Percentiles rank a stretch among this genome's conserved stretches.
These are phyloP conservation scores for Vishniacozyma victoriae DNA, from an alignment of 768 basidiomycete genomes.

Conservation along the genomic window DNA sequence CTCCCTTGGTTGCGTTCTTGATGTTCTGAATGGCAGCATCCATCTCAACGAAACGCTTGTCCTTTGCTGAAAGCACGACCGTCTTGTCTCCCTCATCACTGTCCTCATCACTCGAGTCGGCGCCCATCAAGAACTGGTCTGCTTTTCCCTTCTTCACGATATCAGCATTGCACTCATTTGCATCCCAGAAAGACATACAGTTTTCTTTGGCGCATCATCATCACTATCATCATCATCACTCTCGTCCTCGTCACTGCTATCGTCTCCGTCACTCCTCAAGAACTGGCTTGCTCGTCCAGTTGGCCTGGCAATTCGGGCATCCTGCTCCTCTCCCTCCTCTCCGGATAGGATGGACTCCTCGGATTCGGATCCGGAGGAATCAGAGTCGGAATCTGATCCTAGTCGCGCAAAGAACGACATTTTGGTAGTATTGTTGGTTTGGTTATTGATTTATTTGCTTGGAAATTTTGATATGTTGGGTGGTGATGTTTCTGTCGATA, in stretches of 20 bases:
- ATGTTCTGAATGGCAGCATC: slow-evolving; percentile 83
- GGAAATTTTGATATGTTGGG: too few species aligned
- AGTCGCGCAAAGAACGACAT: slow-evolving; percentile 47
- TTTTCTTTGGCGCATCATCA: slow-evolving; percentile 15
- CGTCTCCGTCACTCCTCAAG: slow-evolving; percentile 51
- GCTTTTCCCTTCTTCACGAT: slow-evolving; percentile 6
- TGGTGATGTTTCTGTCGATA: too few species aligned
- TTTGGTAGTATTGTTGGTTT: neutral
- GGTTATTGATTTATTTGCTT: too few species aligned
- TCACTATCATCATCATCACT: slow-evolving; percentile 45
- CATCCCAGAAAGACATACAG: too few species aligned
- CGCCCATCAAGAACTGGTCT: slow-evolving; percentile 44
- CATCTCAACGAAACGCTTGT: slow-evolving; percentile 90
- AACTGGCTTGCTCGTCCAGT: slow-evolving; percentile 22
- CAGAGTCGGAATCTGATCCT: slow-evolving; percentile 29
- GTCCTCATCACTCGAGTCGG: slow-evolving; percentile 47
- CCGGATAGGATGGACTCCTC: slow-evolving; percentile 44
- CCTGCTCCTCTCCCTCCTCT: slow-evolving; percentile 32
- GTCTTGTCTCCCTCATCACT: slow-evolving; percentile 61
- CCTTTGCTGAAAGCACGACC: slow-evolving; percentile 79
- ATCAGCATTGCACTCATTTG: neutral
- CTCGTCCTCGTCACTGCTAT: slow-evolving; percentile 50
- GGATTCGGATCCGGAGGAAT: slow-evolving; percentile 36
- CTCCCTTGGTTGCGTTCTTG: slow-evolving; percentile 81
- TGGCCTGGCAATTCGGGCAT: slow-evolving; percentile 21